Evolutionary conservation across 2,329 filamentous ascomycete genomes (phyloP).

Genomic region (Xylariaceae sp.): DNA sequence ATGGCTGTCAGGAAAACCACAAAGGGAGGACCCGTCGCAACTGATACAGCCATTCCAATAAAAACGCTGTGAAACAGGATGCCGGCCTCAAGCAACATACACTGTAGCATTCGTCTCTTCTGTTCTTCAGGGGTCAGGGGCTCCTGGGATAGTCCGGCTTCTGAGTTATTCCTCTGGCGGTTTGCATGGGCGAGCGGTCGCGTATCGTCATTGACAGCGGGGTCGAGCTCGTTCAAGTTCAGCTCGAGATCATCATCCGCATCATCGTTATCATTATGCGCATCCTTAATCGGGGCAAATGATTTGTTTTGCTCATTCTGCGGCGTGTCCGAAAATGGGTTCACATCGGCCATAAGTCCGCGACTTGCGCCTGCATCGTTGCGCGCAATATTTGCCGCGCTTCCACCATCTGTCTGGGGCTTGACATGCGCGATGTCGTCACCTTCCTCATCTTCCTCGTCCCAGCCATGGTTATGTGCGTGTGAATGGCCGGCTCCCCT

Average conservation of each 20-base stretch:
- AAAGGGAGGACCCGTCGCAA: constrained; percentile 73
- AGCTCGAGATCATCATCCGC: constrained; percentile 51
- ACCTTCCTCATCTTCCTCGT: constrained; percentile 40
- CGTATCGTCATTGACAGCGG: constrained; percentile 32
- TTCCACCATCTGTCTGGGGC: constrained; percentile 29
- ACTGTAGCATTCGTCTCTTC: constrained; percentile 67
- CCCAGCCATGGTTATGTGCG: constrained; percentile 48
- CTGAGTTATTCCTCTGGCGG: constrained; percentile 21
- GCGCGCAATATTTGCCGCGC: constrained; percentile 45
- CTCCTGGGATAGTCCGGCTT: constrained; percentile 28
- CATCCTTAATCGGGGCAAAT: constrained; percentile 11
- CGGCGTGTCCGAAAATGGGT: constrained; percentile 48
- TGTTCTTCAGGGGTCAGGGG: constrained; percentile 49
- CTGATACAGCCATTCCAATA: constrained; percentile 80
- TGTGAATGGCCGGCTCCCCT: constrained; percentile 59
- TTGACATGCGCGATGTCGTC: constrained; percentile 28
- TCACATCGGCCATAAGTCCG: constrained; percentile 54
- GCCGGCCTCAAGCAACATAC: constrained; percentile 72
- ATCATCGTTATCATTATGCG: constrained; percentile 32
- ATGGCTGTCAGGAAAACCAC: constrained; percentile 76
- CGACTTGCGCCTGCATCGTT: constrained; percentile 48
- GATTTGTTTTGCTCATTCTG: constrained; percentile 20
- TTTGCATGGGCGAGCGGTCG: constrained; percentile 26
- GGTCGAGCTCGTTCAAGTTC: constrained; percentile 57
- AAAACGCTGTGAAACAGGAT: constrained; percentile 83